Evolutionary conservation across 345 rosid species (phyloP).

Genomic region (Heritiera littoralis): DNA sequence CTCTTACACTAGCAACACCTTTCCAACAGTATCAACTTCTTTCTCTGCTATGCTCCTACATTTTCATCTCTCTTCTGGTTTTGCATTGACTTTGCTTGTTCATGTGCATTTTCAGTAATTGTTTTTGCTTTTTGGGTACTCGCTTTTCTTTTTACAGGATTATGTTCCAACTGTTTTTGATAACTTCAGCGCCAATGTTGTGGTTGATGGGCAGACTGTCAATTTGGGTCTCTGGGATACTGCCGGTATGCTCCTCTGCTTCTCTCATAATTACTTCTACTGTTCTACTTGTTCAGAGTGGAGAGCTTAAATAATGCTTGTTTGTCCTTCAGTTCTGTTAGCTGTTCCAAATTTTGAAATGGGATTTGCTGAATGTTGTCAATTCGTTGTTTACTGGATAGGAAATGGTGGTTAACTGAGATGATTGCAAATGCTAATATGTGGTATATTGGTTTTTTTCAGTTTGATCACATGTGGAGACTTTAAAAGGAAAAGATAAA

Average conservation of each 20-base stretch:
- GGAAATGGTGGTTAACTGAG: neutral
- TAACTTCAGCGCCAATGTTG: constrained; percentile 91
- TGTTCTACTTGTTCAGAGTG: neutral
- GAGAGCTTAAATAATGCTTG: neutral
- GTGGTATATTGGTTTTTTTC: neutral
- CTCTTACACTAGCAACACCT: constrained; percentile 85
- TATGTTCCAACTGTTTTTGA: constrained; percentile 85
- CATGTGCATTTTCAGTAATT: neutral
- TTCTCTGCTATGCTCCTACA: neutral
- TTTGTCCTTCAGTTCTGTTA: neutral
- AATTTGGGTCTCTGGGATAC: constrained; percentile 94
- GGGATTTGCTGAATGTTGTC: constrained; percentile 1
- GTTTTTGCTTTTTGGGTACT: neutral
- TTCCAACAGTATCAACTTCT: constrained; percentile 56
- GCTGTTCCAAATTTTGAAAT: constrained; percentile 18
- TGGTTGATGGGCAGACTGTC: constrained; percentile 79
- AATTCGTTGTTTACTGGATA: neutral
- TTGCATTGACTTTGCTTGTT: neutral
- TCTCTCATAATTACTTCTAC: constrained; percentile 5
- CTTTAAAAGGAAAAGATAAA: neutral
- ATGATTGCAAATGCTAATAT: neutral
- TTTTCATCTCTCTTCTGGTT: constrained; percentile 3
- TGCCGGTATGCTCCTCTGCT: constrained; percentile 58
- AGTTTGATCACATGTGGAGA: constrained; percentile 3
- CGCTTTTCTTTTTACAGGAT: constrained; percentile 37